phyloP scores from a whole-genome alignment of 2,329 filamentous ascomycete genomes.

The Calcarisporium arbuscula region DNA sequence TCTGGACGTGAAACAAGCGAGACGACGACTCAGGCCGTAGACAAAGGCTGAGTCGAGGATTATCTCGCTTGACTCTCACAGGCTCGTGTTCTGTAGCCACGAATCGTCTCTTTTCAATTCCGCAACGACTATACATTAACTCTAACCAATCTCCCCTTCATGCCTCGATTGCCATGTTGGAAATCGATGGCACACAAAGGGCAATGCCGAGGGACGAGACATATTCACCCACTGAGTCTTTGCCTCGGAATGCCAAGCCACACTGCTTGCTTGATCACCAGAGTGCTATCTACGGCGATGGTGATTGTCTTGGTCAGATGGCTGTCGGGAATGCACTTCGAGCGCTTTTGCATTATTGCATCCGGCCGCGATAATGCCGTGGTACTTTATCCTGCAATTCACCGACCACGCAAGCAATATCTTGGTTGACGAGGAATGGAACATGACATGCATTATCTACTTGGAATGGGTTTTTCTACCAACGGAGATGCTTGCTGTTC shows the following conservation, averaged over 20 bases:
- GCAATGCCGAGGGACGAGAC: conserved; percentile 21
- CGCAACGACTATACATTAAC: conserved; percentile 22
- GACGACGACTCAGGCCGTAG: conserved; percentile 6
- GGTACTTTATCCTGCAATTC: conserved; percentile 21
- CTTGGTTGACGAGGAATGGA: conserved; percentile 28
- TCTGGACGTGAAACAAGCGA: too few species aligned
- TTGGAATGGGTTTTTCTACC: conserved; percentile 26
- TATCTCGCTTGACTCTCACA: conserved; percentile 21
- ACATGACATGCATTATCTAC: conserved; percentile 26
- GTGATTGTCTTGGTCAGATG: conserved; percentile 23
- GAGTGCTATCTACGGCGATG: conserved; percentile 15
- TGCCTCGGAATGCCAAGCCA: conserved; percentile 17
- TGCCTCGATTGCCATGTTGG: conserved; percentile 21
- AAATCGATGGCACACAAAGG: conserved; percentile 25
- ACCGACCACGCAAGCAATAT: conserved; percentile 28
- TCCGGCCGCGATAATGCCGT: conserved; percentile 13
- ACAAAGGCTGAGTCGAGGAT: conserved; percentile 20
- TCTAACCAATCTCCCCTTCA: conserved; percentile 24
- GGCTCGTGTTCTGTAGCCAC: conserved; percentile 20
- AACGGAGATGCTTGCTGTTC: conserved; percentile 11
- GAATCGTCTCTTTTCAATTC: conserved; percentile 23
- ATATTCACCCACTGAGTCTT: conserved; percentile 22
- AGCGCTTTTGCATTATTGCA: conserved; percentile 17
- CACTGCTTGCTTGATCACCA: conserved; percentile 17
- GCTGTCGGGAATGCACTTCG: conserved; percentile 17